phyloP scores from a whole-genome alignment of 2,329 filamentous ascomycete genomes.

The Coleophoma cylindrospora region DNA sequence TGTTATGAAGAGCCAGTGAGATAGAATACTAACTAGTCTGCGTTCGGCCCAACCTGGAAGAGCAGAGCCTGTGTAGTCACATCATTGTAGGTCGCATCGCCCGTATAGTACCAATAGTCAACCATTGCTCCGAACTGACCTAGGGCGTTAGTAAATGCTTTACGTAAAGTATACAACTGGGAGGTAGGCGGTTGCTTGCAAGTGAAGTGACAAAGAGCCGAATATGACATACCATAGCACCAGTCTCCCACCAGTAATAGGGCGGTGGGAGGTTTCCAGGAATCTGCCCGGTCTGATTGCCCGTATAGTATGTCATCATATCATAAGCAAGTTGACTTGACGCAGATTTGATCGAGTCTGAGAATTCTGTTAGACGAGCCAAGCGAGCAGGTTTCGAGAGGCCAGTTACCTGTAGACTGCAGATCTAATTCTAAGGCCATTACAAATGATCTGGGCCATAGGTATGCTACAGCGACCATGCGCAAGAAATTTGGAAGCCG shows the following conservation, averaged over 20 bases:
- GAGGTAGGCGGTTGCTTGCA: too few relatives aligned
- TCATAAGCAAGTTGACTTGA: conserved; percentile 34
- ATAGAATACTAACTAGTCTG: conserved; percentile 47
- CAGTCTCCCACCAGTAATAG: conserved; percentile 59
- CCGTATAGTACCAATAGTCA: conserved; percentile 83
- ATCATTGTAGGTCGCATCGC: conserved; percentile 66
- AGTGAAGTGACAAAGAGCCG: too few relatives aligned
- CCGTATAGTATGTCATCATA: conserved; percentile 46
- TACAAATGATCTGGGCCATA: conserved; percentile 9
- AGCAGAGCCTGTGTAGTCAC: conserved; percentile 64
- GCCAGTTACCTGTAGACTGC: conserved; percentile 14
- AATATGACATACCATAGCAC: conserved; percentile 46
- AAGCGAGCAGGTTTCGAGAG: too few relatives aligned
- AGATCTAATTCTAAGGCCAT: conserved; percentile 18
- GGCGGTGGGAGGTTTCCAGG: conserved; percentile 48
- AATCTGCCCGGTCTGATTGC: conserved; percentile 43
- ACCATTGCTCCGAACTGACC: conserved; percentile 55
- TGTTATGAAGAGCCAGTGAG: too few relatives aligned
- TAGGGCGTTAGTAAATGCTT: too few relatives aligned
- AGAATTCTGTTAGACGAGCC: not conserved
- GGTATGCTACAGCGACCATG: conserved; percentile 4
- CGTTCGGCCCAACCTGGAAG: conserved; percentile 66
- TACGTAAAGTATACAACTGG: too few relatives aligned
- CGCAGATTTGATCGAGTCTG: conserved; percentile 12
- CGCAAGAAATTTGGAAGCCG: conserved; percentile 2